Base-by-base conservation (phyloP, 768 basidiomycete species). In the Leccinum longicurvipes region DNA sequence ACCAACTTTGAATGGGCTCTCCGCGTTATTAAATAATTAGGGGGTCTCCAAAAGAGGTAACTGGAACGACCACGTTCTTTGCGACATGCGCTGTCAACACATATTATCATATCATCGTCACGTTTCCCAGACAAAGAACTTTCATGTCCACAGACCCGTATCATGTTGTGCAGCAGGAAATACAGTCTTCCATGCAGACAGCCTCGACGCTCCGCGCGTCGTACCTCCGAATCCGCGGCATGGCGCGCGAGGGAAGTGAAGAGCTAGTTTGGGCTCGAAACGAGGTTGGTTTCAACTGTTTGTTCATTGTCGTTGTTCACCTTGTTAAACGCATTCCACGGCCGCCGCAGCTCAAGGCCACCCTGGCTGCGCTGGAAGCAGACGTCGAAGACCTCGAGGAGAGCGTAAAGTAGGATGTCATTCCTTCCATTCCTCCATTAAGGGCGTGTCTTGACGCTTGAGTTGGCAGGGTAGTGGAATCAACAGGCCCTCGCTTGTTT, bases 361-460 rank as follows among this genome's bases (percentile, higher is more conserved):
- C 89, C 2, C 79, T 98, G 9, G 80, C 83, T 1, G 74, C 86
- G 2, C 74, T 98, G 25, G 91, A 94, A 66, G 87, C 88, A 0
- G 95, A 98, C 73, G 68, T 96, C 23, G 91, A 93, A 57, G 93
- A 93, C 68, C 74, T 98, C n/a, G 94, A 97, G 49, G 92, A 93
- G 66, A 93, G 91, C 65, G 94, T 98, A 44, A 86, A 83, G 91
- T 91, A 70, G 60, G 81, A 68, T 1, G 49, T 53, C 23, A 36
- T n/a, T 25, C 25, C 4, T 36, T 48, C 41, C 31, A 34, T 23
- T 10, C 6, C 29, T 39, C 32, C 19, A 31, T 29, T 3, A 49
- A 27, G 25, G 25, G 17, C 29, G 31, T 50, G 15, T 53, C 23
- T 23, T 57, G 48, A 57, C 50, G 6, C 39, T 55, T 57, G 56